A percentile compares a stretch with the other conserved stretches of the same genome.
Evolutionary conservation across 1,284 basidiomycete species (phyloP).

Genomic region (Moesziomyces parantarcticus): DNA sequence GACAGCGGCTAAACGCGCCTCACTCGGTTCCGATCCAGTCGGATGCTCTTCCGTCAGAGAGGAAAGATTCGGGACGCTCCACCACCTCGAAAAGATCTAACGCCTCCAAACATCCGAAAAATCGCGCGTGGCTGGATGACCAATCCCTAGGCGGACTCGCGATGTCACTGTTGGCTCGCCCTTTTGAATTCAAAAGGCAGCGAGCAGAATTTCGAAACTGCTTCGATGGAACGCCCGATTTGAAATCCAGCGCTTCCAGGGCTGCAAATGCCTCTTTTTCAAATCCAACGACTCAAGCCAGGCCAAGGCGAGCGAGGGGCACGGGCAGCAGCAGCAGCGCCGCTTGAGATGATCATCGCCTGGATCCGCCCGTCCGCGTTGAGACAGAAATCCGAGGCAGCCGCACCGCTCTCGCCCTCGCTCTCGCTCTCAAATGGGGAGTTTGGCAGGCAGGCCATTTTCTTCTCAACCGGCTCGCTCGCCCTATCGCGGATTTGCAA

Average conservation of each 20-base stretch:
- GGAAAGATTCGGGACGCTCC: background rate
- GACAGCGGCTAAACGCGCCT: background rate
- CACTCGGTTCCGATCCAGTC: background rate
- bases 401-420: background rate
- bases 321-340: no score
- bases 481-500: constrained; percentile 1
- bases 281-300: no score
- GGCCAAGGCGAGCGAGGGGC: no score
- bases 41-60: background rate
- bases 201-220: background rate
- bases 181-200: background rate
- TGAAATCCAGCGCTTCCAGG: no score
- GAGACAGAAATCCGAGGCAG: background rate
- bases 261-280: no score
- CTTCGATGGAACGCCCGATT: no score
- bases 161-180: no score
- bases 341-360: no score
- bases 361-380: no score
- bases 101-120: background rate
- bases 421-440: background rate
- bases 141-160: background rate
- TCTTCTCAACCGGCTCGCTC: background rate
- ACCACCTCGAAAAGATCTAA: background rate
- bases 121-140: background rate
- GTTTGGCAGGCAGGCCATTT: background rate